Base-by-base conservation (phyloP, 2,329 filamentous ascomycete genomes). In the Hirsutella minnesotensis region DNA sequence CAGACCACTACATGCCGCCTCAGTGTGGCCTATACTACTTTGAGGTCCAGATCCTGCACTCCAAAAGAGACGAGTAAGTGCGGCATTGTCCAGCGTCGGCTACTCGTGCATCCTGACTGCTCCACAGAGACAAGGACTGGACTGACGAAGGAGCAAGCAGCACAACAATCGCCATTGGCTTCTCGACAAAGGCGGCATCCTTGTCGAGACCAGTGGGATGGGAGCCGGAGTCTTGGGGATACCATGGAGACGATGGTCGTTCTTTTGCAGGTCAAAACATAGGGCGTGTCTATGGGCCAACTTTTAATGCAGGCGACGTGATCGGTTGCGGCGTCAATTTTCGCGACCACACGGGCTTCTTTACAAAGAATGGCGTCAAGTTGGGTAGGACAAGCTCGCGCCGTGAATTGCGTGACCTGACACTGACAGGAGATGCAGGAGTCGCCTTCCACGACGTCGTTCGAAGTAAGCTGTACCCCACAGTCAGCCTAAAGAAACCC, bases 1-100 rank as follows among this genome's bases (percentile, higher is more conserved):
- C 89, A 22, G 84, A 98, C 60, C 72, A 88, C 58, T 77, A 81
- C 39, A 95, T 96, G 79, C 88, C 92, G 4, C 73, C 79, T 30
- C 83, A 94, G 56, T 92, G 86, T 51, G 92, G 92, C 2, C 82
- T 98, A 46, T 98, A 95, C 62, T 98, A 98, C 60, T 98, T 80
- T 56, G 92, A 98, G 58, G 72, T 83, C 20, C 64, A 64, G 15
- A 66, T 79, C 39, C 45, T 73, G 21, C 63, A 66, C 15, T 68
- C 65, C 41, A 73, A 70, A 54, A 63, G 65, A 48, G 72, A 76
- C 36, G 75, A 78, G 73, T 78, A 65, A 42, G 73, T 70, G 9
- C 35, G 5, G 2, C 16, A 12, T 3, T n/a, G 5, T 12, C 9
- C 18, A 8, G 20, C 8, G 37, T 15, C 40, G 9, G 8, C 20